Evolutionary conservation across 2,329 filamentous ascomycete genomes (phyloP).

Genomic region (Exophiala bonariae): DNA sequence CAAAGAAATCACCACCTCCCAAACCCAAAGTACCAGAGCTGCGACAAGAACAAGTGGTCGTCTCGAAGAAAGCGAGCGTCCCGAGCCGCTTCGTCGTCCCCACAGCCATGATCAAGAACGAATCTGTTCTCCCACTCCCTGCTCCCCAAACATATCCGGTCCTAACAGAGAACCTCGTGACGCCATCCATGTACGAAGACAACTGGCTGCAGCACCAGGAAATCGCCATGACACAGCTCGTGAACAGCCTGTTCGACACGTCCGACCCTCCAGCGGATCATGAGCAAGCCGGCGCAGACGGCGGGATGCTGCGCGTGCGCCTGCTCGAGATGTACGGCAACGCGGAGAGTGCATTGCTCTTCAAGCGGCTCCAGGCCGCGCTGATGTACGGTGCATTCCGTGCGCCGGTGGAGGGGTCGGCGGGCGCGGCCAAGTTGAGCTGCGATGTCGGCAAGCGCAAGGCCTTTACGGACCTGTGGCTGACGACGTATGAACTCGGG

Average conservation of each 20-base stretch:
- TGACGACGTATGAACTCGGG: constrained; percentile 56
- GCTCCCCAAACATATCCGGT: constrained; percentile 49
- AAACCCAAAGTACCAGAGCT: too few species aligned
- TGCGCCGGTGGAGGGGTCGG: constrained; percentile 53
- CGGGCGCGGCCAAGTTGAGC: constrained; percentile 44
- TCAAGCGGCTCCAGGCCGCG: constrained; percentile 60
- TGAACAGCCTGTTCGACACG: constrained; percentile 54
- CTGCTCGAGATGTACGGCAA: constrained; percentile 57
- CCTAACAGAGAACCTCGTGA: constrained; percentile 54
- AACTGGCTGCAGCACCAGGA: constrained; percentile 65
- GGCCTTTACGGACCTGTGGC: constrained; percentile 59
- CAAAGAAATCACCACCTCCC: too few species aligned
- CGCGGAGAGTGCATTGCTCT: constrained; percentile 49
- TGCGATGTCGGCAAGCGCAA: constrained; percentile 60
- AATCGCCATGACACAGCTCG: constrained; percentile 58
- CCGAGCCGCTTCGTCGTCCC: constrained; percentile 25
- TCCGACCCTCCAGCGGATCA: constrained; percentile 12
- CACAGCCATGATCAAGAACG: neutral
- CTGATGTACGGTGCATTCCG: constrained; percentile 58
- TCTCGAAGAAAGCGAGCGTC: constrained; percentile 10
- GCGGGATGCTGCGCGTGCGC: constrained; percentile 43
- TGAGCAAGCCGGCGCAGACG: constrained; percentile 34
- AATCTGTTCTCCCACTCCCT: constrained; percentile 9
- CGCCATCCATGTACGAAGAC: constrained; percentile 62
- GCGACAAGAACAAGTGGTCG: neutral